Evolutionary conservation across 164 flowering plant species (phyloP).

Genomic region (Nymphaea colorata): DNA sequence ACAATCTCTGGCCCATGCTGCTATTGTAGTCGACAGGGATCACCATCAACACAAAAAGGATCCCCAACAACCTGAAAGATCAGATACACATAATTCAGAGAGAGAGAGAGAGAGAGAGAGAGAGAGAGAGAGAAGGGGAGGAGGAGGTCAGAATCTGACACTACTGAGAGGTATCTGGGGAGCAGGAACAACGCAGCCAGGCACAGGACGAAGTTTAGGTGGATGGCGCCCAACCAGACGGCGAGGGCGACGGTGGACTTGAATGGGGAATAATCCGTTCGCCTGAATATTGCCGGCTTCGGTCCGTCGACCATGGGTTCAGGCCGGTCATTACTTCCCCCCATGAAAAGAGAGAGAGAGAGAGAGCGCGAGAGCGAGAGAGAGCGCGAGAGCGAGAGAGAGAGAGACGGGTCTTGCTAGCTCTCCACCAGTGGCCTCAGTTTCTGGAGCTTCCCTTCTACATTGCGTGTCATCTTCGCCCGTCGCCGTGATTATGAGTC

Average conservation of each 20-base stretch:
- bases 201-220: conserved; percentile 27
- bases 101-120: neutral
- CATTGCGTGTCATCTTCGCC: too few relatives aligned
- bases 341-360: neutral
- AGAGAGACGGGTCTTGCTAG: neutral
- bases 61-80: conserved; percentile 41
- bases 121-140: neutral
- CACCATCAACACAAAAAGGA: conserved; percentile 42
- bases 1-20: conserved; percentile 35
- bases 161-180: conserved; percentile 29
- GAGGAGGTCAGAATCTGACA: conserved; percentile 5
- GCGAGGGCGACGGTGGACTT: conserved; percentile 28
- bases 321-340: conserved; percentile 3
- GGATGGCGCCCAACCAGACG: conserved; percentile 64
- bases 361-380: neutral
- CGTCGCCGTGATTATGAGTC: too few relatives aligned
- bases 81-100: neutral
- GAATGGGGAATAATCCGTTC: conserved; percentile 12
- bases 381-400: neutral
- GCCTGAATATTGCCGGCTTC: conserved; percentile 21
- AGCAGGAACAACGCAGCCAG: conserved; percentile 42
- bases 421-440: too few relatives aligned
- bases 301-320: neutral
- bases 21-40: conserved; percentile 53
- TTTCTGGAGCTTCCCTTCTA: too few relatives aligned